These are phyloP conservation scores for Chaetomiaceae sp. DNA, from an alignment of 2,329 filamentous ascomycete species.

Conservation along the genomic window DNA sequence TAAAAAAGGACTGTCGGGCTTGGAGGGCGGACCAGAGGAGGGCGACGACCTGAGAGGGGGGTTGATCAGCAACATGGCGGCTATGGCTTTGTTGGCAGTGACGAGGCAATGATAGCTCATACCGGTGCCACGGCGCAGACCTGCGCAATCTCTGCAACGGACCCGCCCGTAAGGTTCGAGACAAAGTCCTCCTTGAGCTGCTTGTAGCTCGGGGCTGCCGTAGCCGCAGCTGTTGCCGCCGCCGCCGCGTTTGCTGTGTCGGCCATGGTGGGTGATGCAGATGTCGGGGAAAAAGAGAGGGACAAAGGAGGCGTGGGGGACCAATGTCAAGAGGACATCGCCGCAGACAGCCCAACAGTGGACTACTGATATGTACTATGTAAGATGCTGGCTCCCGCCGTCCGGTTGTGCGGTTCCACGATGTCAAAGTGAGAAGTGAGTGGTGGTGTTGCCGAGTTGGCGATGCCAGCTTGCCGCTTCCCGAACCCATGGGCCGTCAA, in stretches of 20 bases:
- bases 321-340: slow-evolving; percentile 7
- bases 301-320: background rate
- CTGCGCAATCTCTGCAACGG: slow-evolving; percentile 78
- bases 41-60: slow-evolving; percentile 60
- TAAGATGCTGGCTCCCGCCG: background rate
- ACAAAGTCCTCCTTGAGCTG: slow-evolving; percentile 92
- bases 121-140: slow-evolving; percentile 85
- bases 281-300: background rate
- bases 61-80: slow-evolving; percentile 13
- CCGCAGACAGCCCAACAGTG: background rate
- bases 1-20: slow-evolving; percentile 78
- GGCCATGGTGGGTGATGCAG: background rate
- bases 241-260: background rate
- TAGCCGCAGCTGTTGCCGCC: background rate
- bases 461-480: slow-evolving; percentile 21
- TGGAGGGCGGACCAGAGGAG: slow-evolving; percentile 88
- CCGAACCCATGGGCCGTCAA: slow-evolving; percentile 11
- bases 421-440: slow-evolving; percentile 14
- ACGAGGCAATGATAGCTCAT: slow-evolving; percentile 33
- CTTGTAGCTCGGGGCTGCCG: slow-evolving; percentile 65
- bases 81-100: background rate
- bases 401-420: background rate
- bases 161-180: slow-evolving; percentile 80
- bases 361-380: background rate
- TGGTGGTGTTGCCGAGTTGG: background rate